Conservation (phyloP, 1,284 basidiomycete genomes). For the Cryptococcus amylolentus region DNA sequence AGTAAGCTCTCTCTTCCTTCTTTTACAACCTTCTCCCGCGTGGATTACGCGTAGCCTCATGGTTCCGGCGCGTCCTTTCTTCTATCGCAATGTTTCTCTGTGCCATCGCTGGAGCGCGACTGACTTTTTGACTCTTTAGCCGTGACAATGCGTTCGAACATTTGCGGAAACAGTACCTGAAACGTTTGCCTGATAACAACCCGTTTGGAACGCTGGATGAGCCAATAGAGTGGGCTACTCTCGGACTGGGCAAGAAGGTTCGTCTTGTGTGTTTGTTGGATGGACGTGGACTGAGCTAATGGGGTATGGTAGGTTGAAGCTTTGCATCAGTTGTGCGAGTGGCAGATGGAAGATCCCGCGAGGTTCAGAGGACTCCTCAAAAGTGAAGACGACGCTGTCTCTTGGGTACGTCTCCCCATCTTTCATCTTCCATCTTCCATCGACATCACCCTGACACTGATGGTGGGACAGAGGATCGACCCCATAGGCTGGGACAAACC, state of each 20-base stretch:
- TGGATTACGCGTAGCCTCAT: not conserved
- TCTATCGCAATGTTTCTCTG: not conserved
- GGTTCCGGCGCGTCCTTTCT: not conserved
- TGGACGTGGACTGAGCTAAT: not conserved
- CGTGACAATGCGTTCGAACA: slow-evolving; percentile 45
- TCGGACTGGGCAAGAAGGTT: slow-evolving; percentile 53
- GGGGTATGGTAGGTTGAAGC: slow-evolving; percentile 42
- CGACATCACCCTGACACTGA: not conserved
- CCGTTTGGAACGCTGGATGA: slow-evolving; percentile 44
- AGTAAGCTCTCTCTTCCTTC: slow-evolving; percentile 41
- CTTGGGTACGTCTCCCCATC: slow-evolving; percentile 47
- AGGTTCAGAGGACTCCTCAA: slow-evolving; percentile 53
- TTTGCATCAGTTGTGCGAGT: slow-evolving; percentile 55
- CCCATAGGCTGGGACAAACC: slow-evolving; percentile 55
- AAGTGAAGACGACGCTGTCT: slow-evolving; percentile 52
- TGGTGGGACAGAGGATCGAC: slow-evolving; percentile 49
- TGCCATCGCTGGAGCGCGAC: not conserved
- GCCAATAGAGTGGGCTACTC: slow-evolving; percentile 50
- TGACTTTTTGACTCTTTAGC: slow-evolving; percentile 16
- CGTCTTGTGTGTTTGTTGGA: slow-evolving; percentile 1
- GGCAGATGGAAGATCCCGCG: slow-evolving; percentile 55
- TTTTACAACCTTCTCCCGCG: not conserved
- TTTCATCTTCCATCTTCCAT: too few species aligned
- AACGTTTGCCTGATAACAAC: slow-evolving; percentile 33
- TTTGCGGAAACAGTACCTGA: slow-evolving; percentile 46